Base-by-base conservation (phyloP, 768 basidiomycete genomes). In the Albatrellus ellisii region DNA sequence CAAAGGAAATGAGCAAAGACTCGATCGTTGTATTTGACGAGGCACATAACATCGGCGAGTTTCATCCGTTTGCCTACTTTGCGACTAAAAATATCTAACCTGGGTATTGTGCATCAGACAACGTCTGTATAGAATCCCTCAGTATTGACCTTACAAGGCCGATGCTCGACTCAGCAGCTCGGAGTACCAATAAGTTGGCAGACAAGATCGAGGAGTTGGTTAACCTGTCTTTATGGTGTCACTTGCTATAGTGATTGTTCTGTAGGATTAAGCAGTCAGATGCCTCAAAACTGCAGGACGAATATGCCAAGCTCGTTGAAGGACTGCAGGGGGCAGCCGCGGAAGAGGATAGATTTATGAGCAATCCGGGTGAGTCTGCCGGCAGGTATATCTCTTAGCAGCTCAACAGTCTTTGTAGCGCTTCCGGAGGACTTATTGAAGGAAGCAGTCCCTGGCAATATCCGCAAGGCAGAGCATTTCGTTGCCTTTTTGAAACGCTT, bases 1-100 rank as follows among this genome's bases (percentile, higher is more conserved):
- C 95, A 2, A 92, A 89, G 56, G 95, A 99, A 59, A 70, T 99
- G 64, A 87, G 85, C 6, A 98, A 97, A 54, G 95, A 99, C 58
- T 83, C 90, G 24, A 99, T 99, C 41, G 91, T 99, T 28, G 95
- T 99, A 1, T 99, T 99, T 54, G 95, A 99, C 55, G 95, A 99
- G 57, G 95, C 95, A 12, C 95, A 99, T 61, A 99, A 99, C 58
- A 99, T 99, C 39, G 92, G 92, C n/a, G n/a, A n/a, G n/a, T n/a
- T n/a, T n/a, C n/a, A n/a, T 91, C 52, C 43, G 69, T 49, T 21
- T 14, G 41, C 28, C 28, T 42, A 26, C 41, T 29, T 17, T 20
- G 31, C 26, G 20, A 14, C 18, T 2, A 3, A 6, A 25, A 37
- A 18, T 31, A 26, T 41, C 26, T 32, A 45, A 42, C 11, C 54